Evolutionary conservation across 1,284 basidiomycete species (phyloP).

Genomic region (Tilletia setariae): DNA sequence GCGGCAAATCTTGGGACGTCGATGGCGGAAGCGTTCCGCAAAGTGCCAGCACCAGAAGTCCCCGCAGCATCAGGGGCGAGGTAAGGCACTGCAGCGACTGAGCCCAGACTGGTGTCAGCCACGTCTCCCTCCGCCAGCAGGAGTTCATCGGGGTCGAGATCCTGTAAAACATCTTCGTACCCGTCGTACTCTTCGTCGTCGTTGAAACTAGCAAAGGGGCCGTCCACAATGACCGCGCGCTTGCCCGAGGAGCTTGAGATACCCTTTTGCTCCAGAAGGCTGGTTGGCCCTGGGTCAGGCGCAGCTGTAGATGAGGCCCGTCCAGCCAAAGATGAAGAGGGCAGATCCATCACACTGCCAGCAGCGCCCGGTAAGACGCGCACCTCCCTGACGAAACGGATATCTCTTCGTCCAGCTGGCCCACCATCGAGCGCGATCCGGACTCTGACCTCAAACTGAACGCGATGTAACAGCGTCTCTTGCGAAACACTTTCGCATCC

Average conservation of each 20-base stretch:
- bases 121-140: not conserved
- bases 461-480: constrained; percentile 47
- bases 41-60: not conserved
- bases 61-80: not conserved
- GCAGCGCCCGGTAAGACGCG: constrained; percentile 46
- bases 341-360: constrained; percentile 24
- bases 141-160: constrained; percentile 2
- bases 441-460: constrained; percentile 45
- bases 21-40: no score
- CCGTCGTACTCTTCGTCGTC: constrained; percentile 29
- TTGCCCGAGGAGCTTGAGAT: not conserved
- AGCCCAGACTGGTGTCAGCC: not conserved
- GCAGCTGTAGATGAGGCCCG: not conserved
- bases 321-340: not conserved
- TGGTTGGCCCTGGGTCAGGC: not conserved
- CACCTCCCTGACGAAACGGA: constrained; percentile 32
- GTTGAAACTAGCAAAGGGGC: constrained; percentile 11
- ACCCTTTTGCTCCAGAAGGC: not conserved
- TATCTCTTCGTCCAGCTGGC: constrained; percentile 32
- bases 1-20: not conserved
- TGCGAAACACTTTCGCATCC: constrained; percentile 51
- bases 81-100: not conserved
- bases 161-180: constrained; percentile 25
- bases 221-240: not conserved
- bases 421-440: constrained; percentile 33